phyloP scores from a whole-genome alignment of 768 basidiomycete species.

The Auriscalpium vulgare region DNA sequence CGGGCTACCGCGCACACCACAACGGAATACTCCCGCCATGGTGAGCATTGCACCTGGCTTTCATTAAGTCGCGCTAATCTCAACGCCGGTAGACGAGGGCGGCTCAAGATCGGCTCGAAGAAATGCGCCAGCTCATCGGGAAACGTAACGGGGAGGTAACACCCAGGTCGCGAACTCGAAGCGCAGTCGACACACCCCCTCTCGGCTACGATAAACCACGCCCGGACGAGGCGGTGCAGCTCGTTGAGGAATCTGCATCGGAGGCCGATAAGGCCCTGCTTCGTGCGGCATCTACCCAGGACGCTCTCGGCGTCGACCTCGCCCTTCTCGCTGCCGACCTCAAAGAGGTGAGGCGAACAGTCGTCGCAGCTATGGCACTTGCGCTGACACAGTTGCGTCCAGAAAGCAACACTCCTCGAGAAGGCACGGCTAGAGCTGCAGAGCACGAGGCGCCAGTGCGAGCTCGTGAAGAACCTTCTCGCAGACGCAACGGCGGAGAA shows the following conservation, averaged over 20 bases:
- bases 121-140: constrained; percentile 71
- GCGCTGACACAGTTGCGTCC: not conserved
- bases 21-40: constrained; percentile 19
- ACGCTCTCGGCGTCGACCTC: constrained; percentile 45
- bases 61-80: not conserved
- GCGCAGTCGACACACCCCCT: constrained; percentile 24
- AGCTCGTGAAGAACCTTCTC: constrained; percentile 70
- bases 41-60: constrained; percentile 27
- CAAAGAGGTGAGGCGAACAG: constrained; percentile 42
- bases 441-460: constrained; percentile 64
- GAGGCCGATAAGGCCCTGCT: constrained; percentile 53
- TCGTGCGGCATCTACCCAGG: constrained; percentile 45
- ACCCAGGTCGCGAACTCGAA: constrained; percentile 22
- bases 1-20: constrained; percentile 38
- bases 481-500: constrained; percentile 78
- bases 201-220: constrained; percentile 8
- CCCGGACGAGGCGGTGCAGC: constrained; percentile 30
- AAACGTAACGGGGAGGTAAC: constrained; percentile 48
- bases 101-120: constrained; percentile 72
- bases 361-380: not conserved
- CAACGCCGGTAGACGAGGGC: constrained; percentile 48
- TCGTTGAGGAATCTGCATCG: constrained; percentile 44
- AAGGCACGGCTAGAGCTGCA: constrained; percentile 56
- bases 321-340: constrained; percentile 41
- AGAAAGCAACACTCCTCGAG: constrained; percentile 63